Evolutionary conservation across 208 protist genomes (phyloP).

Genomic region (Acanthamoeba sp.): DNA sequence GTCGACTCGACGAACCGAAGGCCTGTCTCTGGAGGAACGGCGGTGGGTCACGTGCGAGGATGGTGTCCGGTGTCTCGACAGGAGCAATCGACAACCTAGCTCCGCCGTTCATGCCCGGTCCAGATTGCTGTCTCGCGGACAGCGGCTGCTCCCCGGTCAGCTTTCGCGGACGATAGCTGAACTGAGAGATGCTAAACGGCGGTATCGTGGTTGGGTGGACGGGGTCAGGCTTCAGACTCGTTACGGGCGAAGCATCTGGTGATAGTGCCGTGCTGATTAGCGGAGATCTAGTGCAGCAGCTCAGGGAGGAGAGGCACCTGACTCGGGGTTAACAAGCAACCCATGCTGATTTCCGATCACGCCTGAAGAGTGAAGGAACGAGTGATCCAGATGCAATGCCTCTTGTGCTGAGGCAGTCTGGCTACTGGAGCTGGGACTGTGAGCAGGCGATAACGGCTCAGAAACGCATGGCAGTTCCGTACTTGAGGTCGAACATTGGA

Average conservation of each 20-base stretch:
- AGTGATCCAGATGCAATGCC: too few relatives aligned
- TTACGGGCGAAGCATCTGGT: neutral
- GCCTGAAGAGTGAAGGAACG: neutral
- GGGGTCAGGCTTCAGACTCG: neutral
- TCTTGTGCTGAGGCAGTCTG: too few relatives aligned
- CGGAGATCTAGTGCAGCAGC: neutral
- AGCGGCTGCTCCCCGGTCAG: neutral
- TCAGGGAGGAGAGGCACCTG: neutral
- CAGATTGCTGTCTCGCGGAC: neutral
- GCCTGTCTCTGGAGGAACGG: neutral
- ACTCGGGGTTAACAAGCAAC: neutral
- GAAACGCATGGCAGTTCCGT: neutral
- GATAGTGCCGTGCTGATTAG: neutral
- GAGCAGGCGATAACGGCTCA: too few relatives aligned
- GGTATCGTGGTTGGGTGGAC: neutral
- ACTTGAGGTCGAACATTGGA: neutral
- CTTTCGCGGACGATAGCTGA: neutral
- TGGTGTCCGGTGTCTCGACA: neutral
- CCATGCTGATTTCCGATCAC: constrained; percentile 2
- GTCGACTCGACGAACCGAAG: neutral
- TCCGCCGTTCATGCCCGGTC: neutral
- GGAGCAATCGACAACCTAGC: neutral
- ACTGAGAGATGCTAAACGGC: neutral
- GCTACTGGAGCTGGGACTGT: too few relatives aligned
- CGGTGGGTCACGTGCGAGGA: neutral